These are phyloP conservation scores for Leccinum imitatum DNA, from an alignment of 768 basidiomycete species.

Conservation along the genomic window DNA sequence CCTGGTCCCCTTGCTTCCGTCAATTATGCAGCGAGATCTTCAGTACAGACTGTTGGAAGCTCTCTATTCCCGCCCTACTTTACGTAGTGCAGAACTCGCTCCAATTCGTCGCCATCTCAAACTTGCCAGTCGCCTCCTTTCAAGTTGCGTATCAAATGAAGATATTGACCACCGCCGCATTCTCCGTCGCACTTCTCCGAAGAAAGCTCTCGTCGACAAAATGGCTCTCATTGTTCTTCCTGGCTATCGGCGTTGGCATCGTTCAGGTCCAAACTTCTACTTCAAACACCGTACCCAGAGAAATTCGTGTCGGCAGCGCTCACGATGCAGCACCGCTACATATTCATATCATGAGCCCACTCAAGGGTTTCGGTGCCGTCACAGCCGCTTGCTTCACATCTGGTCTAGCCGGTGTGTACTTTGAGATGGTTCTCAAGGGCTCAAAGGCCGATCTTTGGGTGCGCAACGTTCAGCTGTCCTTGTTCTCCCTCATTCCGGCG, in stretches of 20 bases:
- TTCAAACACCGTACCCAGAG: slow-evolving; percentile 28
- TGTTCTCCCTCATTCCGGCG: slow-evolving; percentile 91
- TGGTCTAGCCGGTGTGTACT: slow-evolving; percentile 89
- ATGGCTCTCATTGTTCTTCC: slow-evolving; percentile 85
- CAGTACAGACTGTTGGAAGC: slow-evolving; percentile 94
- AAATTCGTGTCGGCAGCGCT: slow-evolving; percentile 61
- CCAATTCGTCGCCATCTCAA: slow-evolving; percentile 94
- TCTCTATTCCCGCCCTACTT: slow-evolving; percentile 93
- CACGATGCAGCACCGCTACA: slow-evolving; percentile 59
- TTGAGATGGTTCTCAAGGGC: slow-evolving; percentile 89
- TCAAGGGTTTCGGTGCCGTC: slow-evolving; percentile 83
- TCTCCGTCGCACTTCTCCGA: slow-evolving; percentile 82
- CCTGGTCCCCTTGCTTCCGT: slow-evolving; percentile 50
- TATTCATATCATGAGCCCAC: slow-evolving; percentile 75
- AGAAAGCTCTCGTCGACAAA: slow-evolving; percentile 69
- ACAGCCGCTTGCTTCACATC: slow-evolving; percentile 86
- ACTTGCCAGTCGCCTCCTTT: slow-evolving; percentile 95
- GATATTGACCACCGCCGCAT: slow-evolving; percentile 93
- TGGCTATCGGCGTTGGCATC: slow-evolving; percentile 91
- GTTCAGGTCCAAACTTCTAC: slow-evolving; percentile 85
- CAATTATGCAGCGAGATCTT: slow-evolving; percentile 74
- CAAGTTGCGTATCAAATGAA: slow-evolving; percentile 99
- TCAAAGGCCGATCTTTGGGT: slow-evolving; percentile 86
- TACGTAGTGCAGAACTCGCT: slow-evolving; percentile 97
- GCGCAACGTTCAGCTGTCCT: slow-evolving; percentile 83